A percentile compares a stretch with the other conserved stretches of the same genome.
These are phyloP conservation scores for Epithele typhae DNA, from an alignment of 768 basidiomycete species.

Conservation along the genomic window DNA sequence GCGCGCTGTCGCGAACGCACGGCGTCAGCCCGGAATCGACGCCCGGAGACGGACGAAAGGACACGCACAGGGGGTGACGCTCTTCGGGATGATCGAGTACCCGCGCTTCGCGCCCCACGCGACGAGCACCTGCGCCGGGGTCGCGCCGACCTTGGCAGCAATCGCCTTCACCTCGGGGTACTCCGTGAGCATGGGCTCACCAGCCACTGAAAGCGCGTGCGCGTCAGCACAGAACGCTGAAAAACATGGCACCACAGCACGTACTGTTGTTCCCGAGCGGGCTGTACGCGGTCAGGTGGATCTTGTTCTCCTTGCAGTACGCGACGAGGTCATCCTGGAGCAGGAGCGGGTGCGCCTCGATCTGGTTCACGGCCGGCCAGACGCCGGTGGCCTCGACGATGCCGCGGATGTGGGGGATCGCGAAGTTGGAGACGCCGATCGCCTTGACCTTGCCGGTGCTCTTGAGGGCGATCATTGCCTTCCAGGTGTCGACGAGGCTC, in stretches of 20 bases:
- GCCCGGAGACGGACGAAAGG: background rate
- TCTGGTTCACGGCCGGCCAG: constrained; percentile 71
- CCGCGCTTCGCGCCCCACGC: constrained; percentile 78
- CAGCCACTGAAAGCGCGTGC: constrained; percentile 38
- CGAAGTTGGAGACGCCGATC: constrained; percentile 85
- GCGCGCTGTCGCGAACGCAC: constrained; percentile 41
- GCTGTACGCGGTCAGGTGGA: constrained; percentile 65
- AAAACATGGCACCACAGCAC: constrained; percentile 10
- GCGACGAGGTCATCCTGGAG: constrained; percentile 69
- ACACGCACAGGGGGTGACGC: constrained; percentile 50
- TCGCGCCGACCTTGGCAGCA: constrained; percentile 57
- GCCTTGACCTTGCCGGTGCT: constrained; percentile 67
- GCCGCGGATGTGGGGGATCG: constrained; percentile 55
- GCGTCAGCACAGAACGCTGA: background rate
- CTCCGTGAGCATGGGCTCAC: constrained; percentile 65
- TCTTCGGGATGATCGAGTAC: constrained; percentile 83
- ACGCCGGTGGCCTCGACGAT: constrained; percentile 69
- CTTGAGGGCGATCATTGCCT: constrained; percentile 67
- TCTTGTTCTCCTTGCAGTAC: constrained; percentile 65
- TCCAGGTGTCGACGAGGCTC: constrained; percentile 78
- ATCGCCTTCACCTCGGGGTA: constrained; percentile 56
- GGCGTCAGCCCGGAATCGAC: too few relatives aligned
- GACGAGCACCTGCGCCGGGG: constrained; percentile 77
- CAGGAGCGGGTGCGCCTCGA: constrained; percentile 79
- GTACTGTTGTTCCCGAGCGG: constrained; percentile 80